phyloP scores from a whole-genome alignment of 768 basidiomycete species.

The Mycena leptocephala region DNA sequence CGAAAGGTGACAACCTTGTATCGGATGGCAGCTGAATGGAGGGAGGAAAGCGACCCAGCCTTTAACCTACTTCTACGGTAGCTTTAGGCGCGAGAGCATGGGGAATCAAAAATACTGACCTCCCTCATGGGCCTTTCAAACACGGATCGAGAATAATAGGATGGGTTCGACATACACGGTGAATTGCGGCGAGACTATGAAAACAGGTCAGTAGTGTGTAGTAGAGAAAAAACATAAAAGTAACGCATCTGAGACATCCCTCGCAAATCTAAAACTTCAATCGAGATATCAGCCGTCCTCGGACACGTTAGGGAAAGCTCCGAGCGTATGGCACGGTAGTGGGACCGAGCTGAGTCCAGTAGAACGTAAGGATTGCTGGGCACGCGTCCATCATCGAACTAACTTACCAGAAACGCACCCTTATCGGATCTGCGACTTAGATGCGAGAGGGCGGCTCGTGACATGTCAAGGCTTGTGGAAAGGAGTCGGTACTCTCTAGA shows the following conservation, averaged over 20 bases:
- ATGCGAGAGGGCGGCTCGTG: not conserved
- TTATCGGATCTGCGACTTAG: no score
- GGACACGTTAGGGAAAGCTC: not conserved
- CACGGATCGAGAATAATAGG: not conserved
- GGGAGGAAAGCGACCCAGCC: not conserved
- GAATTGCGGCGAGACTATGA: not conserved
- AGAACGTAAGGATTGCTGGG: not conserved
- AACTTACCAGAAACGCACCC: not conserved
- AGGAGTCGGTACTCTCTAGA: not conserved
- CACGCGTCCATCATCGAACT: not conserved
- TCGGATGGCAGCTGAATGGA: not conserved
- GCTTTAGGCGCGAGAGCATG: not conserved
- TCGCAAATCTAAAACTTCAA: not conserved
- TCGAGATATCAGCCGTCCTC: not conserved
- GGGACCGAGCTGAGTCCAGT: not conserved
- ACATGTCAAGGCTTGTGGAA: not conserved
- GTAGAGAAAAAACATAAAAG: not conserved
- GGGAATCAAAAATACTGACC: not conserved
- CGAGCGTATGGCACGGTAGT: not conserved
- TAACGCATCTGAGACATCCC: not conserved
- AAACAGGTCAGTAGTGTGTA: not conserved
- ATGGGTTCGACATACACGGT: not conserved
- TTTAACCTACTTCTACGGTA: not conserved
- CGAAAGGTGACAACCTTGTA: not conserved
- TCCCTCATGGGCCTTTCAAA: not conserved